phyloP scores from a whole-genome alignment of 1,284 basidiomycete species.

The Ustilago crameri region DNA sequence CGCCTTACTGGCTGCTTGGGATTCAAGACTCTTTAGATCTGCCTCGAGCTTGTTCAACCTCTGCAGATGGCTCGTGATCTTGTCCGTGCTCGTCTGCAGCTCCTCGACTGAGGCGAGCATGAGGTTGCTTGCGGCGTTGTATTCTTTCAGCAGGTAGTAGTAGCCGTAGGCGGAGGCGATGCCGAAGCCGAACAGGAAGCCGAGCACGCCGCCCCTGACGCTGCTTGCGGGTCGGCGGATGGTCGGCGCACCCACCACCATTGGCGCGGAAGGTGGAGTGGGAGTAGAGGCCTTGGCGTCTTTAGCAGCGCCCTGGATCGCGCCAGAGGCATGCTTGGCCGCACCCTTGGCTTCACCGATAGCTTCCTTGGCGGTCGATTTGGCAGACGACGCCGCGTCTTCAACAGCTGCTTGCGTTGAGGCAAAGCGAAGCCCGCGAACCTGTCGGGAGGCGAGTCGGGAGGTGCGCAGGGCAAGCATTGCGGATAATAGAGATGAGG shows the following conservation, averaged over 20 bases:
- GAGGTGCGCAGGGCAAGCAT: slow-evolving; percentile 32
- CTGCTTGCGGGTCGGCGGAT: slow-evolving; percentile 40
- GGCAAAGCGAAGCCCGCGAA: slow-evolving; percentile 11
- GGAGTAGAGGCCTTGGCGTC: slow-evolving; percentile 23
- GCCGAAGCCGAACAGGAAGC: slow-evolving; percentile 89
- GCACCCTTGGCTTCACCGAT: slow-evolving; percentile 30
- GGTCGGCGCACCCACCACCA: slow-evolving; percentile 37
- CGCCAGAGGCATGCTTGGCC: slow-evolving; percentile 17
- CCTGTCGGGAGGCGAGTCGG: not conserved
- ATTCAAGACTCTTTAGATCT: slow-evolving; percentile 43
- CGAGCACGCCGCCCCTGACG: slow-evolving; percentile 72
- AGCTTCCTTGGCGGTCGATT: slow-evolving; percentile 20
- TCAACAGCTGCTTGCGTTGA: slow-evolving; percentile 21
- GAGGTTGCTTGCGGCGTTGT: slow-evolving; percentile 83
- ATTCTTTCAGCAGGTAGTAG: slow-evolving; percentile 88
- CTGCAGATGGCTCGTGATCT: slow-evolving; percentile 67
- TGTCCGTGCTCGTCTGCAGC: slow-evolving; percentile 82
- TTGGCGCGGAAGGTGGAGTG: slow-evolving; percentile 27
- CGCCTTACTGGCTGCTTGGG: slow-evolving; percentile 26
- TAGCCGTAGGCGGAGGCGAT: slow-evolving; percentile 80
- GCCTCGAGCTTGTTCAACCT: slow-evolving; percentile 50
- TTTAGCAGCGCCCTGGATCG: slow-evolving; percentile 24
- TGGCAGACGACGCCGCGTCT: slow-evolving; percentile 21
- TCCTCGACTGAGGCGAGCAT: slow-evolving; percentile 87
- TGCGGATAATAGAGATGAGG: not conserved